phyloP scores from a whole-genome alignment of 2,329 filamentous ascomycete species.

The Ascochyta viciae-villosae region DNA sequence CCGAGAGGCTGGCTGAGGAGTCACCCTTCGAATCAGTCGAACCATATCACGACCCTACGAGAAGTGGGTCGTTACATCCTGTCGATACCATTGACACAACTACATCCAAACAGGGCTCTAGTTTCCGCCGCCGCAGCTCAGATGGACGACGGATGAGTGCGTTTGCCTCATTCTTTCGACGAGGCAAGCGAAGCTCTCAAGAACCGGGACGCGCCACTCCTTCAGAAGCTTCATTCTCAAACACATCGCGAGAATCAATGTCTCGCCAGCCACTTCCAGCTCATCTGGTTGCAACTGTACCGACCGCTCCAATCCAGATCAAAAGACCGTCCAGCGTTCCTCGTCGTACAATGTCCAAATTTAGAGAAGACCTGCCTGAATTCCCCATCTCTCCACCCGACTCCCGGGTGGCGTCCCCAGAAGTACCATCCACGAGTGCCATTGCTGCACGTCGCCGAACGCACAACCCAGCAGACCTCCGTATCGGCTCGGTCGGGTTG shows the following conservation, averaged over 20 bases:
- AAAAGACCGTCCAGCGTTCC: conserved; percentile 65
- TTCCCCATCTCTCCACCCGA: conserved; percentile 84
- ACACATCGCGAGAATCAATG: conserved; percentile 90
- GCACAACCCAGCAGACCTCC: conserved; percentile 44
- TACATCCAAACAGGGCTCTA: conserved; percentile 35
- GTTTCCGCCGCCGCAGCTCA: conserved; percentile 42
- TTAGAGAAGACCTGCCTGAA: conserved; percentile 90
- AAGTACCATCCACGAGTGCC: conserved; percentile 59
- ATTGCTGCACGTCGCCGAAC: conserved; percentile 52
- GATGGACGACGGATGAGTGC: conserved; percentile 45
- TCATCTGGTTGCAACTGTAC: conserved; percentile 54
- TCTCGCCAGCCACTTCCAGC: conserved; percentile 61
- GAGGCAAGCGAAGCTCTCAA: conserved; percentile 58
- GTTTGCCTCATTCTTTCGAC: conserved; percentile 71
- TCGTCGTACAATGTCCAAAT: conserved; percentile 85
- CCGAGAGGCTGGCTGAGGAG: conserved; percentile 48
- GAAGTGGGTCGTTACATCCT: conserved; percentile 44
- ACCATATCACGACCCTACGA: conserved; percentile 35
- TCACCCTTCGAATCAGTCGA: conserved; percentile 53
- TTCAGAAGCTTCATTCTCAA: conserved; percentile 79
- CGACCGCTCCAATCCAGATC: conserved; percentile 46
- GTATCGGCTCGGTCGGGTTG: conserved; percentile 34
- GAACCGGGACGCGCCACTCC: conserved; percentile 62
- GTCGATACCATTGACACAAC: conserved; percentile 42
- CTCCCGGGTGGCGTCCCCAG: conserved; percentile 80